Percentiles rank a stretch among this genome's conserved stretches.
These are phyloP conservation scores for Chaetomium fimeti DNA, from an alignment of 495 filamentous ascomycete species.

Conservation along the genomic window DNA sequence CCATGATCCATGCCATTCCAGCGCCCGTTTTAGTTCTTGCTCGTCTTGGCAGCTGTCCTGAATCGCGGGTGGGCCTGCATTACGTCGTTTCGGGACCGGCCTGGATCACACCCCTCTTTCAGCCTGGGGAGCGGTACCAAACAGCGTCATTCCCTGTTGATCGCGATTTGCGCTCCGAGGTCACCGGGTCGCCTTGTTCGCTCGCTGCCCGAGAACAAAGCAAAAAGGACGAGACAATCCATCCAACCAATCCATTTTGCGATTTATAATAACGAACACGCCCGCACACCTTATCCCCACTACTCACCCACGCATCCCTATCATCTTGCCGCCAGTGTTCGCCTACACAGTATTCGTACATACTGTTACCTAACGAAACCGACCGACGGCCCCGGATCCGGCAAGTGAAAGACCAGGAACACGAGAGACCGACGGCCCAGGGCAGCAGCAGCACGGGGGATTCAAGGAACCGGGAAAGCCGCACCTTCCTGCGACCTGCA, in stretches of 20 bases:
- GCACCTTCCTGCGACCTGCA: slow-evolving; percentile 2
- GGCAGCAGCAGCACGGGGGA: too few species aligned
- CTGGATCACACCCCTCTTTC: slow-evolving; percentile 21
- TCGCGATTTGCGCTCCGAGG: slow-evolving; percentile 24
- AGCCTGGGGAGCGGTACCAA: slow-evolving; percentile 14
- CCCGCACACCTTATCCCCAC: too few species aligned
- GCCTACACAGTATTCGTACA: too few species aligned
- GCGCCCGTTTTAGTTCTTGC: not conserved
- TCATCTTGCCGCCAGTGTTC: too few species aligned
- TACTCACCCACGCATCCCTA: too few species aligned
- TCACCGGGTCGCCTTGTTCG: slow-evolving; percentile 6
- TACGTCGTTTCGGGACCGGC: slow-evolving; percentile 27
- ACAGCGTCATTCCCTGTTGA: slow-evolving; percentile 39
- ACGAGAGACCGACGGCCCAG: not conserved
- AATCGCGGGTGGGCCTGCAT: slow-evolving; percentile 24
- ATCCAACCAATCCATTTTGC: not conserved
- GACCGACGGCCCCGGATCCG: not conserved
- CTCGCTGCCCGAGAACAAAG: slow-evolving; percentile 22
- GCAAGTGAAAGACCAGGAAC: not conserved
- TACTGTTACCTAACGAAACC: not conserved
- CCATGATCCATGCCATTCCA: not conserved
- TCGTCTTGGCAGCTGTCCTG: slow-evolving; percentile 15
- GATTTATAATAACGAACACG: not conserved
- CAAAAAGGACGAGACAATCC: not conserved
- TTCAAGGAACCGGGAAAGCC: slow-evolving; percentile 15